Percentiles rank a stretch among this genome's conserved stretches.
phyloP scores from a whole-genome alignment of 2,329 filamentous ascomycete species.

The Bipolaris sorokiniana region DNA sequence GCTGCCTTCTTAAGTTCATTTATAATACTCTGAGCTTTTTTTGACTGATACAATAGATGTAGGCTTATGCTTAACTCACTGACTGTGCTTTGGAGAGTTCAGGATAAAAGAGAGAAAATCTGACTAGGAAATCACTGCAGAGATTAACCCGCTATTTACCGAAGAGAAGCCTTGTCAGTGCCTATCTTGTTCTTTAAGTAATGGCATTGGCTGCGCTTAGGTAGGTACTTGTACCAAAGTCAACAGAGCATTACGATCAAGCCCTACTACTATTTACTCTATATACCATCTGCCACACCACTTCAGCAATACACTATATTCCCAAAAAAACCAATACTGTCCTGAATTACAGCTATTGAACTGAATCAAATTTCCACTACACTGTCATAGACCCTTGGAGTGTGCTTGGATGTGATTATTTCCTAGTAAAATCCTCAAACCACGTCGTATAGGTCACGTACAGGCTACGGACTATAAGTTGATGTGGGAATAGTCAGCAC shows the following conservation, averaged over 20 bases:
- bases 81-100: neutral
- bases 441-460: neutral
- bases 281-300: neutral
- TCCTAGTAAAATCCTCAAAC: slow-evolving; percentile 2
- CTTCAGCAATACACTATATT: neutral
- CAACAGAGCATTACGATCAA: neutral
- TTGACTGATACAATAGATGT: neutral
- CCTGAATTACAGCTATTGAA: slow-evolving; percentile 2
- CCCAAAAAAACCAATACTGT: slow-evolving; percentile 5
- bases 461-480: neutral
- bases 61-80: slow-evolving; percentile 4
- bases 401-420: slow-evolving; percentile 7
- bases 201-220: slow-evolving; percentile 2
- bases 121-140: neutral
- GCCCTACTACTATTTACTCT: slow-evolving; percentile 3
- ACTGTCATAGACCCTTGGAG: slow-evolving; percentile 3
- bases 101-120: neutral
- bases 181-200: slow-evolving; percentile 4
- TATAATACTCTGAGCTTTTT: neutral
- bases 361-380: slow-evolving; percentile 8
- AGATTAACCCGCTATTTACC: neutral
- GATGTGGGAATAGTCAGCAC: slow-evolving; percentile 10
- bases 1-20: neutral
- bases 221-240: neutral
- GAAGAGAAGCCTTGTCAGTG: slow-evolving; percentile 2